Percentiles rank a stretch among this genome's conserved stretches.
Evolutionary conservation across 768 basidiomycete genomes (phyloP).

Genomic region (Pleurotus platypus): DNA sequence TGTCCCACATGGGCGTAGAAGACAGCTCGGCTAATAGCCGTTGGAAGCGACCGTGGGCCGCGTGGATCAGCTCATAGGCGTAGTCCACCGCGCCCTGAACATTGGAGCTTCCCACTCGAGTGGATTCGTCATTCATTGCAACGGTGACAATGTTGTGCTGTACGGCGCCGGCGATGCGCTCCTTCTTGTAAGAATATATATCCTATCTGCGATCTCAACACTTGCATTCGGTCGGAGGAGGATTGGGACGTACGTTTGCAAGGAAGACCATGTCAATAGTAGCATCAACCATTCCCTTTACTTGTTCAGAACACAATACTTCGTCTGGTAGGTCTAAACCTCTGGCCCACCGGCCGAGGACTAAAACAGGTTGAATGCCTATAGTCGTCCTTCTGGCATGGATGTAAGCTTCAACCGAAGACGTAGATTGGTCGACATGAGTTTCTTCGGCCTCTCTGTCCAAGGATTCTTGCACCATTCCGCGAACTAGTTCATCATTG

Average conservation of each 20-base stretch:
- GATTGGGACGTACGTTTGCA: conserved; percentile 7
- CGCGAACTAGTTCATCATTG: conserved; percentile 2
- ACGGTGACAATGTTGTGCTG: conserved; percentile 13
- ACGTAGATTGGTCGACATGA: neutral
- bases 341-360: conserved; percentile 7
- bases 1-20: neutral
- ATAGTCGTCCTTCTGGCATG: conserved; percentile 11
- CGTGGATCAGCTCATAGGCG: neutral
- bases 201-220: conserved; percentile 3
- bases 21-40: neutral
- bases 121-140: conserved; percentile 5
- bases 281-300: conserved; percentile 6
- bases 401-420: conserved; percentile 6
- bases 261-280: conserved; percentile 12
- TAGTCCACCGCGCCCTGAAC: conserved; percentile 7
- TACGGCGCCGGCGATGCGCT: conserved; percentile 9
- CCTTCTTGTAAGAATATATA: conserved; percentile 14
- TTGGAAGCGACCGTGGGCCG: neutral
- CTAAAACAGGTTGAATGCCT: conserved; percentile 9
- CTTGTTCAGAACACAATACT: conserved; percentile 7
- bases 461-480: conserved; percentile 2
- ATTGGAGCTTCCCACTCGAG: conserved; percentile 4
- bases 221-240: neutral
- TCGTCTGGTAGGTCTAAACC: conserved; percentile 10
- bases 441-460: neutral